A percentile compares a stretch with the other conserved stretches of the same genome.
Conservation (phyloP, 2,329 filamentous ascomycete genomes). For the Neurospora crassa region DNA sequence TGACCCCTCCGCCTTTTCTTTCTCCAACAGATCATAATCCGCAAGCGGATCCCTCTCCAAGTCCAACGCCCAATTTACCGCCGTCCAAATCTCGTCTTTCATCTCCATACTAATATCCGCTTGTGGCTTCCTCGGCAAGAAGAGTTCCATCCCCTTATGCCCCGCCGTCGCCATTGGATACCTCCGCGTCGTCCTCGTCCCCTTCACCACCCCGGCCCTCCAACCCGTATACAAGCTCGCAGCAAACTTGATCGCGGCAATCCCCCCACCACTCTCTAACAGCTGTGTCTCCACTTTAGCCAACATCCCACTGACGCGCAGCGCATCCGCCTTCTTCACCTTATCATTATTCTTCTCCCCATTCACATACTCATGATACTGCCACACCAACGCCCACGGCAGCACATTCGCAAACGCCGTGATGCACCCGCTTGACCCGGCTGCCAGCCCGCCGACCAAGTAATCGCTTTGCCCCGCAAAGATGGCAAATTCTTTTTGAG, state of each 20-base stretch:
- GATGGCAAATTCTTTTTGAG: constrained; percentile 46
- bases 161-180: background rate
- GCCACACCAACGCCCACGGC: constrained; percentile 43
- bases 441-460: constrained; percentile 49
- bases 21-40: background rate
- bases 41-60: background rate
- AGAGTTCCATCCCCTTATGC: constrained; percentile 43
- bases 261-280: constrained; percentile 48
- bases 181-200: background rate
- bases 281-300: constrained; percentile 56
- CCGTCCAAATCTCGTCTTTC: constrained; percentile 30
- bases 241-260: constrained; percentile 60
- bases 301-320: constrained; percentile 35
- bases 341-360: constrained; percentile 12
- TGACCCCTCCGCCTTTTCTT: no score
- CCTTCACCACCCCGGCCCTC: constrained; percentile 41
- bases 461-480: constrained; percentile 69
- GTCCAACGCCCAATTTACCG: constrained; percentile 3
- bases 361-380: constrained; percentile 48
- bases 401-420: constrained; percentile 55
- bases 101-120: constrained; percentile 34
- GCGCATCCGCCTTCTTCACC: constrained; percentile 44
- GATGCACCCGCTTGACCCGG: constrained; percentile 50
- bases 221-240: constrained; percentile 50
- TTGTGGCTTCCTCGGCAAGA: constrained; percentile 55